Percentiles rank a stretch among this genome's conserved stretches.
Evolutionary conservation across 495 filamentous ascomycete species (phyloP).

Genomic region (Beverwykella pulmonaria): DNA sequence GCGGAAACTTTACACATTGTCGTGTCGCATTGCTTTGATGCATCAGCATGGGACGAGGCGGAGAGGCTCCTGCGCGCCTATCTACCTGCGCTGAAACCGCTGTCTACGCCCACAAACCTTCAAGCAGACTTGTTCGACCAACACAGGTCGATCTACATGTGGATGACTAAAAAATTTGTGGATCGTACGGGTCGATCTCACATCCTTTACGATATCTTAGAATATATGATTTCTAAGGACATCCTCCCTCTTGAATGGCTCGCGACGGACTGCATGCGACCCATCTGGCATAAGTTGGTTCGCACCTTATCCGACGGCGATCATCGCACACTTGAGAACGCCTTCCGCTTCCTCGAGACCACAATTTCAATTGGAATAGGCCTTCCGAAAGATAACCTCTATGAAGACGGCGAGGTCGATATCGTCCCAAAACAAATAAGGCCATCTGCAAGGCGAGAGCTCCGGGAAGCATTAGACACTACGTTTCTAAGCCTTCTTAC

Average conservation of each 20-base stretch:
- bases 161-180: conserved; percentile 20
- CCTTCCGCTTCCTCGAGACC: conserved; percentile 27
- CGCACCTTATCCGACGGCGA: conserved; percentile 26
- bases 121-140: conserved; percentile 24
- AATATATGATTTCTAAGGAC: conserved; percentile 31
- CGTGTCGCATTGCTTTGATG: conserved; percentile 23
- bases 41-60: conserved; percentile 30
- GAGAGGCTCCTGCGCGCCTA: conserved; percentile 29
- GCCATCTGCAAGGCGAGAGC: conserved; percentile 22
- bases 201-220: conserved; percentile 32
- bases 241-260: conserved; percentile 37
- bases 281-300: conserved; percentile 30
- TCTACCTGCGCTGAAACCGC: conserved; percentile 15
- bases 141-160: conserved; percentile 22
- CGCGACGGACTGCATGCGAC: conserved; percentile 32
- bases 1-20: conserved; percentile 19
- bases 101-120: conserved; percentile 16
- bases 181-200: conserved; percentile 7
- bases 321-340: conserved; percentile 11
- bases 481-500: conserved; percentile 35
- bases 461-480: conserved; percentile 34
- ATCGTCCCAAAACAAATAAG: conserved; percentile 2
- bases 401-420: conserved; percentile 10
- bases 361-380: conserved; percentile 20
- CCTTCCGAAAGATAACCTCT: conserved; percentile 14